Conservation (phyloP, 2,329 filamentous ascomycete genomes). For the Monosporascus cannonballus region DNA sequence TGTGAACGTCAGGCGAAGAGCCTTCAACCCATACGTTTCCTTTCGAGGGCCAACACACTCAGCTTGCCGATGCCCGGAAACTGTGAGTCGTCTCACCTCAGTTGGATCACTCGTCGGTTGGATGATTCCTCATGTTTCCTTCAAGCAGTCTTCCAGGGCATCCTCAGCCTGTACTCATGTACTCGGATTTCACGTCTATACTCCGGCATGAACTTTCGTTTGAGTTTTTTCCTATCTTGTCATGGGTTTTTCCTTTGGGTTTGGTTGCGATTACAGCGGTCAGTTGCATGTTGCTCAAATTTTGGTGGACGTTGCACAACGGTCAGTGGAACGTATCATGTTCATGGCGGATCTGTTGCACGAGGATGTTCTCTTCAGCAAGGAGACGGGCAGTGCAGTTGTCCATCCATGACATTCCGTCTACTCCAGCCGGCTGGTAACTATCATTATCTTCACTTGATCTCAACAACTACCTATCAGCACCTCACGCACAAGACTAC, state of each 20-base stretch:
- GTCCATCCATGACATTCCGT: too few species aligned
- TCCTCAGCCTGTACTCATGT: neutral
- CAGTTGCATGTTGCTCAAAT: too few species aligned
- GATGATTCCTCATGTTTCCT: neutral
- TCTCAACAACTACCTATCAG: neutral
- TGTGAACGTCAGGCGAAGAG: too few species aligned
- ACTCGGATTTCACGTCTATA: neutral
- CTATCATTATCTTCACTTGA: neutral
- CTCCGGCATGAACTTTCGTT: neutral
- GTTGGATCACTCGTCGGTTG: neutral
- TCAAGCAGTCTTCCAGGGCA: neutral
- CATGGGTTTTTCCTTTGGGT: neutral
- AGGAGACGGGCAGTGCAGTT: too few species aligned
- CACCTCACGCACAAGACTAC: neutral
- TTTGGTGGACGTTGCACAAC: too few species aligned
- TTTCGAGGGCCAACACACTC: too few species aligned
- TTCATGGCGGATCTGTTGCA: too few species aligned
- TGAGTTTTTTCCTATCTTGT: neutral
- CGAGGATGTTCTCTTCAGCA: too few species aligned
- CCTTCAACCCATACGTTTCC: too few species aligned
- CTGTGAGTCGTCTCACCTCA: neutral
- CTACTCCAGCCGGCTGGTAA: neutral
- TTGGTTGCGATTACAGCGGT: neutral
- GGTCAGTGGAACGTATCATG: too few species aligned
- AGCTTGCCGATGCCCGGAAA: too few species aligned